A percentile compares a stretch with the other conserved stretches of the same genome.
Conservation (phyloP, 23 red algal species). For the Rhodosorus marinus region DNA sequence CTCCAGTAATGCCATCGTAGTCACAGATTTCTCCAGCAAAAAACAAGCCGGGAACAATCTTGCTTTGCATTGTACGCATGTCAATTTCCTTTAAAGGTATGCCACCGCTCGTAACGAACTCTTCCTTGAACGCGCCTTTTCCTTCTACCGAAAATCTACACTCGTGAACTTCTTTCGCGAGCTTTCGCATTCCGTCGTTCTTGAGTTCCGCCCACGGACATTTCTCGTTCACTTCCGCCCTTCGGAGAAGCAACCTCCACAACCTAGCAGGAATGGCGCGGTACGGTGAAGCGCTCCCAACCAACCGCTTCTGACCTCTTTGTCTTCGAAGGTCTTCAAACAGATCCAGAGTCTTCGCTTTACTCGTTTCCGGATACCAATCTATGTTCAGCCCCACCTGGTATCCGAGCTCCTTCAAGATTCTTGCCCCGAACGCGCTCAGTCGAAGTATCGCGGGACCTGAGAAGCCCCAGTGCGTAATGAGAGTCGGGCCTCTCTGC, state of each 20-base stretch:
- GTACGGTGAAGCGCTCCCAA: constrained; percentile 28
- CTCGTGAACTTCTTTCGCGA: constrained; percentile 16
- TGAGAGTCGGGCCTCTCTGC: constrained; percentile 50
- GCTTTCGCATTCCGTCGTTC: constrained; percentile 7
- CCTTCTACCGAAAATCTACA: constrained; percentile 16
- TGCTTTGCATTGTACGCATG: constrained; percentile 41
- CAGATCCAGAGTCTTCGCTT: no score
- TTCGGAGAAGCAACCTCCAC: constrained; percentile 25
- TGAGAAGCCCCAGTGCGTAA: constrained; percentile 80
- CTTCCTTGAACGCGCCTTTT: constrained; percentile 80
- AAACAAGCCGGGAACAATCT: constrained; percentile 25
- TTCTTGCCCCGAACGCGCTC: constrained; percentile 60
- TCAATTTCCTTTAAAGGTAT: constrained; percentile 16
- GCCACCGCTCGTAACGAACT: constrained; percentile 91
- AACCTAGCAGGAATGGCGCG: constrained; percentile 25
- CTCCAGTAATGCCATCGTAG: constrained; percentile 77
- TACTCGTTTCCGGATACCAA: no score
- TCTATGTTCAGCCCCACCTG: no score
- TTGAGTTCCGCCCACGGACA: constrained; percentile 38
- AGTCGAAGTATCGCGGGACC: constrained; percentile 69
- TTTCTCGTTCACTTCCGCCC: no score
- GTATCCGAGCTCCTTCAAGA: constrained; percentile 21
- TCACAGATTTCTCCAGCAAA: constrained; percentile 83
- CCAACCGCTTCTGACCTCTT: no score
- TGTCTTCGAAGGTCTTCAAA: no score